These are phyloP conservation scores for Rhodotorula sp. DNA, from an alignment of 1,284 basidiomycete genomes.

Conservation along the genomic window DNA sequence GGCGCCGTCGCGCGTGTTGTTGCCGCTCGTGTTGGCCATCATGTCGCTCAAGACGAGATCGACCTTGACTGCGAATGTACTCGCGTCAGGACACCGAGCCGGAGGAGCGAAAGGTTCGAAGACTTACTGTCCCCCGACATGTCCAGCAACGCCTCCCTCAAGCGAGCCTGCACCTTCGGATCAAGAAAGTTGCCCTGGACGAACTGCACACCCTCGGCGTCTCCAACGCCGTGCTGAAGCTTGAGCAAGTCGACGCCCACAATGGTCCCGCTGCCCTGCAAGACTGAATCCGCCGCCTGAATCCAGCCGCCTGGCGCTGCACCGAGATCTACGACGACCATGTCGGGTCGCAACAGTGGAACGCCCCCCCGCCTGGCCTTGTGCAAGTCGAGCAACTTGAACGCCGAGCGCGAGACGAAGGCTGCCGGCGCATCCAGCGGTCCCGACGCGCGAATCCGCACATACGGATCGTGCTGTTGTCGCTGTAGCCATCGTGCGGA, in stretches of 20 bases:
- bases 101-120: not conserved
- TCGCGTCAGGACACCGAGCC: not conserved
- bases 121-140: not conserved
- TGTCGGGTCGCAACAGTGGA: constrained; percentile 22
- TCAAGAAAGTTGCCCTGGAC: constrained; percentile 38
- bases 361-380: constrained; percentile 1
- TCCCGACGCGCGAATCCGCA: constrained; percentile 11
- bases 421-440: not conserved
- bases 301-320: constrained; percentile 40
- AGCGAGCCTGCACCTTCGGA: constrained; percentile 1
- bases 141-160: not conserved
- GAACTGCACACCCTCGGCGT: constrained; percentile 16
- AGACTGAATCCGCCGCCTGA: constrained; percentile 18
- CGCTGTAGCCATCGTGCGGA: constrained; percentile 23
- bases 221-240: constrained; percentile 13
- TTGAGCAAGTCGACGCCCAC: constrained; percentile 37
- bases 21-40: constrained; percentile 52
- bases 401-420: constrained; percentile 36
- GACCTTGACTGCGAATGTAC: constrained; percentile 28
- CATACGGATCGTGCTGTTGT: constrained; percentile 32
- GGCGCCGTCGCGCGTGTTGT: constrained; percentile 47
- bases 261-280: constrained; percentile 11
- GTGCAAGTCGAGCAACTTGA: constrained; percentile 40
- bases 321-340: constrained; percentile 34
- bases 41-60: constrained; percentile 52